Conservation (phyloP, 148 eudicot species). For the Fagopyrum tataricum region DNA sequence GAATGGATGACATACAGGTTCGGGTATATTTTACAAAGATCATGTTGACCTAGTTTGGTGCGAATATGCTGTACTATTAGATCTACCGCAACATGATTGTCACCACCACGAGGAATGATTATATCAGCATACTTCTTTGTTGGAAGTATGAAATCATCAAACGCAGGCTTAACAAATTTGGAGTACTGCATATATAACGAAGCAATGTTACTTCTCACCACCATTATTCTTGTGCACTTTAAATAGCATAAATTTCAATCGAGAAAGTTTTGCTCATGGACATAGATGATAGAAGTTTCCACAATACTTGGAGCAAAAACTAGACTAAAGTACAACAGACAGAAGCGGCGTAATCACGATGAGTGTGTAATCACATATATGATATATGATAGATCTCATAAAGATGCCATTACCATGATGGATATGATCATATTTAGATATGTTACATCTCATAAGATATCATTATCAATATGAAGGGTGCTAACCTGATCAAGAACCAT, state of each 20-base stretch:
- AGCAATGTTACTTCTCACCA: background rate
- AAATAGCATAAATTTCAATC: background rate
- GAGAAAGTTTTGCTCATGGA: background rate
- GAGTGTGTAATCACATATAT: too few relatives aligned
- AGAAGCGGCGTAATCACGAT: background rate
- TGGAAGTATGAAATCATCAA: slow-evolving; percentile 63
- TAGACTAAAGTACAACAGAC: background rate
- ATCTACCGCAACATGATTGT: slow-evolving; percentile 63
- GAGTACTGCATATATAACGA: slow-evolving; percentile 16
- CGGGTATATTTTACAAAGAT: slow-evolving; percentile 56
- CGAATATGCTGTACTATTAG: slow-evolving; percentile 56
- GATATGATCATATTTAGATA: too few relatives aligned
- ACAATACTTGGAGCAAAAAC: background rate
- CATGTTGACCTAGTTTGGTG: slow-evolving; percentile 25
- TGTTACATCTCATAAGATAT: background rate
- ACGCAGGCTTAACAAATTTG: slow-evolving; percentile 68
- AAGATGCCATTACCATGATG: too few relatives aligned
- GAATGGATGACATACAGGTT: slow-evolving; percentile 57
- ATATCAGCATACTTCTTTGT: slow-evolving; percentile 71
- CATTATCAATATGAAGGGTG: background rate
- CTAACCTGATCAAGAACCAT: slow-evolving; percentile 28
- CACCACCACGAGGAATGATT: slow-evolving; percentile 65
- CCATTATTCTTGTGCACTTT: background rate
- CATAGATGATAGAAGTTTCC: background rate
- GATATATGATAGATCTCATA: too few relatives aligned